Evolutionary conservation across 2,329 filamentous ascomycete genomes (phyloP), one percentile per base, ranked within the genome.

Genomic region (Pseudogymnoascus sp.): DNA sequence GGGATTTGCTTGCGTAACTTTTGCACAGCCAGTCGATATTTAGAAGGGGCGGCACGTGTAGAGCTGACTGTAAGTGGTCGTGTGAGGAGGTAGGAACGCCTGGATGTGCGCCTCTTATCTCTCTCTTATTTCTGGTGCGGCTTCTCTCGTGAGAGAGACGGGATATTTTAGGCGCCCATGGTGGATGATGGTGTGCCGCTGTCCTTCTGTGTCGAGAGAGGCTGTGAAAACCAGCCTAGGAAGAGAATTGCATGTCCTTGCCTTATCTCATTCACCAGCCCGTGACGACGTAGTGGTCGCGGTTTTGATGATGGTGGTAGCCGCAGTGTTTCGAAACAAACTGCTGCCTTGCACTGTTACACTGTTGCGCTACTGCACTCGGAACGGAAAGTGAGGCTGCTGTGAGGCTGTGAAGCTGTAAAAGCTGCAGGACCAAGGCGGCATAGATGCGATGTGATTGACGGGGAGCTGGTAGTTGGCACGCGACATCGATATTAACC

Each of bases 361-460:
- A 33, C 28, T 33, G 19, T n/a, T 52, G 25, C n/a, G 14, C 5
- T 28, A 6, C 5, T 42, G 4, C 41, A 45, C 14, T 28, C 42
- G 5, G 28, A 19, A 35, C 3, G 28, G 49, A 7, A 55, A 55
- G 49, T 55, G 49, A 55, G 49, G 49, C 49, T 55, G 49, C 9
- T 19, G 28, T 33, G 49, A 55, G 49, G 49, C 49, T 55, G 49
- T 55, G 49, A 55, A 33, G 49, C 49, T 55, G 49, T 22, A 11
- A 55, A 33, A 9, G 28, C 19, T 55, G 49, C 28, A 35, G 49
- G 14, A 16, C 28, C 49, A 33, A 33, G 49, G 11, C 22, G 49
- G 11, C 49, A 12, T 33, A 33, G 49, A 19, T 19, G 45, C 8
- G 11, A 45, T 35, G 22, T 19, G 49, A 49, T 49, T 49, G 42